Percentiles rank a stretch among this genome's conserved stretches.
Conservation (phyloP, 2,329 filamentous ascomycete genomes). For the Monascus ruber region DNA sequence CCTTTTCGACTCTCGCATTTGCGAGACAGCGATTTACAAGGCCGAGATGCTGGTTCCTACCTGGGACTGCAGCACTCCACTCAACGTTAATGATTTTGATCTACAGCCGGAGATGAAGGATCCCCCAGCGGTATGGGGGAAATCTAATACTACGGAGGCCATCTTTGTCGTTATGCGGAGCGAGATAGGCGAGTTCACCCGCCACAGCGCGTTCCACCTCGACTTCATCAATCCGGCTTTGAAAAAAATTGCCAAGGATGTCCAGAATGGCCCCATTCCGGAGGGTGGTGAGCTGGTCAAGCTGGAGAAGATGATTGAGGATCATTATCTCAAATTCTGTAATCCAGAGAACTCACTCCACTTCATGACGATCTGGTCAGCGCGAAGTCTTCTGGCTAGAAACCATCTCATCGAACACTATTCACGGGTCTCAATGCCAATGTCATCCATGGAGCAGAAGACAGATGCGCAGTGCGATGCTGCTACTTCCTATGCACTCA, state of each 20-base stretch:
- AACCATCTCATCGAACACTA: conserved; percentile 41
- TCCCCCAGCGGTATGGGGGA: conserved; percentile 14
- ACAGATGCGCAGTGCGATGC: conserved; percentile 19
- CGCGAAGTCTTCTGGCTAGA: conserved; percentile 38
- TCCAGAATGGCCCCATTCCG: conserved; percentile 5
- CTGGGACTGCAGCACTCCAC: conserved; percentile 34
- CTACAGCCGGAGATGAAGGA: conserved; percentile 28
- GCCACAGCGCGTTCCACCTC: conserved; percentile 31
- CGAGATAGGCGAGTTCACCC: conserved; percentile 31
- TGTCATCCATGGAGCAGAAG: conserved; percentile 11
- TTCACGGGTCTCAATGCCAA: conserved; percentile 1
- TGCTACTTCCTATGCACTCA: conserved; percentile 19
- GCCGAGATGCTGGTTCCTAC: conserved; percentile 25
- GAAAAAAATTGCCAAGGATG: conserved; percentile 18
- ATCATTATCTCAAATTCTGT: conserved; percentile 35
- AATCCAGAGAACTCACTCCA: conserved; percentile 33
- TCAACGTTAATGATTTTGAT: conserved; percentile 34
- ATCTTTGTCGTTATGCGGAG: conserved; percentile 35
- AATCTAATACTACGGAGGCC: conserved; percentile 25
- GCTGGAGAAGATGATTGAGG: conserved; percentile 34
- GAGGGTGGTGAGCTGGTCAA: conserved; percentile 18
- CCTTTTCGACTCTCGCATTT: conserved; percentile 56
- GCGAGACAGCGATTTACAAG: conserved; percentile 50
- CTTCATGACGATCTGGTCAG: conserved; percentile 38
- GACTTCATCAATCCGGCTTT: conserved; percentile 35